phyloP scores from a whole-genome alignment of 345 rosid species.

The Eucalyptus rudis region DNA sequence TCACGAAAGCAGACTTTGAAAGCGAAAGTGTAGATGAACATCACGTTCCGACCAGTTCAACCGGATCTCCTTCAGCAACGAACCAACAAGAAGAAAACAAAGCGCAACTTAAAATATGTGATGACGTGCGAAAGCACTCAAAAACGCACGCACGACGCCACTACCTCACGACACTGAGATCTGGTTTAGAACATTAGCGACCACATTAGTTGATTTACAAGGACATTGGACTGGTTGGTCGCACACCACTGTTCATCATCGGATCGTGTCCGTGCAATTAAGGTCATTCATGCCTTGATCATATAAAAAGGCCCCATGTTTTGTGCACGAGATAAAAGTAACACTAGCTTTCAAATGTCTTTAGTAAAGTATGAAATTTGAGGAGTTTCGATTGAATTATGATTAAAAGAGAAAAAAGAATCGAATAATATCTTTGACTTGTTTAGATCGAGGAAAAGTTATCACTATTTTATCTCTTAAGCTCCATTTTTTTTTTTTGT shows the following conservation, averaged over 20 bases:
- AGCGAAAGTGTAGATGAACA: neutral
- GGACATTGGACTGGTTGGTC: neutral
- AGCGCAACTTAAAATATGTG: neutral
- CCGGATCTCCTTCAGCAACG: neutral
- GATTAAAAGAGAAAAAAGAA: neutral
- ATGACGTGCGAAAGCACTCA: neutral
- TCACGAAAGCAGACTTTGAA: neutral
- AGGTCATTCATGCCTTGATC: neutral
- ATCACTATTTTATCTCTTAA: neutral
- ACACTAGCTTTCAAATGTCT: neutral
- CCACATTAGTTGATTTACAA: neutral
- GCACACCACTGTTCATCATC: neutral
- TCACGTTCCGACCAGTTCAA: neutral
- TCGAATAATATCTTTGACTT: neutral
- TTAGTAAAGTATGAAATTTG: fast-evolving
- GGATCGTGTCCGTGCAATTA: neutral
- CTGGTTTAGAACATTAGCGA: neutral
- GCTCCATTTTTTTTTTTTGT: too few species aligned
- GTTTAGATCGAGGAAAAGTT: neutral
- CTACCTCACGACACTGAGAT: neutral
- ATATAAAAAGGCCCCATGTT: neutral
- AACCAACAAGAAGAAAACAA: neutral
- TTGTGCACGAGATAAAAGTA: neutral
- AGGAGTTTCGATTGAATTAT: neutral
- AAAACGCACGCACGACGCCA: neutral